These are phyloP conservation scores for Botryosphaeria dothidea DNA, from an alignment of 2,329 filamentous ascomycete genomes.

Conservation along the genomic window DNA sequence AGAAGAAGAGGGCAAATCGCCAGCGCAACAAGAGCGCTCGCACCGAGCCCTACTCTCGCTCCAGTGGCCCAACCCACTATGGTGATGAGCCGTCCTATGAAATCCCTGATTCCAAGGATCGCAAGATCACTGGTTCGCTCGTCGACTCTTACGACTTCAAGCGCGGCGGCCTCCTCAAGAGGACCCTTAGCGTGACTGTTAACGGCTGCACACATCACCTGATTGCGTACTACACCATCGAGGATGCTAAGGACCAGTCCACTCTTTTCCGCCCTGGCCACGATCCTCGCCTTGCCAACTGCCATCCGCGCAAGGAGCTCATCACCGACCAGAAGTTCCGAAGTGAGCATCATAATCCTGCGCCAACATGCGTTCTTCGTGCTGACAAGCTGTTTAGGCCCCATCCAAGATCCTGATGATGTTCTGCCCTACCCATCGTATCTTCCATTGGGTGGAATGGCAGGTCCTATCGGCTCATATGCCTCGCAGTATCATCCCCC, in stretches of 20 bases:
- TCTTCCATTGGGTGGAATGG: background rate
- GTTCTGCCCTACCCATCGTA: constrained; percentile 7
- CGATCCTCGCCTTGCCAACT: constrained; percentile 11
- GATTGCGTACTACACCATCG: constrained; percentile 83
- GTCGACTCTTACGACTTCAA: constrained; percentile 92
- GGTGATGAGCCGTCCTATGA: constrained; percentile 22
- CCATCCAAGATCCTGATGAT: constrained; percentile 16
- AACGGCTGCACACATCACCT: constrained; percentile 78
- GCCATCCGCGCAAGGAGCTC: constrained; percentile 18
- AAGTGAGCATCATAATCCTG: background rate
- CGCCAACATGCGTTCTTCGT: background rate
- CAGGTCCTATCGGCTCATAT: constrained; percentile 1
- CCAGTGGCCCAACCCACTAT: background rate
- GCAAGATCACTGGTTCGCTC: constrained; percentile 74
- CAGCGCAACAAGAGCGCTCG: constrained; percentile 42
- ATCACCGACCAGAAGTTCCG: constrained; percentile 18
- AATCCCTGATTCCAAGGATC: constrained; percentile 47
- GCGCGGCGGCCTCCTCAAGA: constrained; percentile 79
- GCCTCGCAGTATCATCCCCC: constrained; percentile 6
- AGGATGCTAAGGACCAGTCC: constrained; percentile 61
- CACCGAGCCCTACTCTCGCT: constrained; percentile 53
- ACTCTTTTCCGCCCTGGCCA: constrained; percentile 10
- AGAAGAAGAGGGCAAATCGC: constrained; percentile 79
- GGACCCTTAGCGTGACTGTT: constrained; percentile 81
- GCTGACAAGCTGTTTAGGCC: background rate